phyloP scores from a whole-genome alignment of 2,329 filamentous ascomycete species.

The Fusarium dlaminii region DNA sequence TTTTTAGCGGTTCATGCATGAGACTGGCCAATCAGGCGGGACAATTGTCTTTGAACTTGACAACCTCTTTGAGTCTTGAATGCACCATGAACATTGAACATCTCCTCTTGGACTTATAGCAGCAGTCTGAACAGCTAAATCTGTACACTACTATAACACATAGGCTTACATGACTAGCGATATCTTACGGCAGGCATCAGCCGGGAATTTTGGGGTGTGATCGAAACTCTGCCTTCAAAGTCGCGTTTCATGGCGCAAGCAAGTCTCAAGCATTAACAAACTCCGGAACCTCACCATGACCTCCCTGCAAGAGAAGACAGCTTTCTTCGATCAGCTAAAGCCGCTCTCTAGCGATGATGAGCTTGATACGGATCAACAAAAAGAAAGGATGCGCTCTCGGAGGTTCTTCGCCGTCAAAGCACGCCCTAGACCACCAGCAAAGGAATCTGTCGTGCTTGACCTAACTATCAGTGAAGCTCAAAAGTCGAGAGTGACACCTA shows the following conservation, averaged over 20 bases:
- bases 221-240: neutral
- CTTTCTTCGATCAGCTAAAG: constrained; percentile 57
- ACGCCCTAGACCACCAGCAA: neutral
- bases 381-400: constrained; percentile 45
- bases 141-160: neutral
- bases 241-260: constrained; percentile 3
- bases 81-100: constrained; percentile 1
- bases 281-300: constrained; percentile 32
- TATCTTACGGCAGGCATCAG: neutral
- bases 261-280: neutral
- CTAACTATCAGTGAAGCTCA: constrained; percentile 27
- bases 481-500: constrained; percentile 24
- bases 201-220: neutral
- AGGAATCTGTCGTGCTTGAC: constrained; percentile 23
- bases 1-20: constrained; percentile 16
- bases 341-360: constrained; percentile 47
- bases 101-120: neutral
- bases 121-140: neutral
- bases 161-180: constrained; percentile 5
- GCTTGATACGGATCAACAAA: constrained; percentile 45
- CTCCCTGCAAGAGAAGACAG: constrained; percentile 53
- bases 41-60: neutral
- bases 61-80: neutral
- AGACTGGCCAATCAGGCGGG: constrained; percentile 14
- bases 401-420: constrained; percentile 42